These are phyloP conservation scores for Trametes punicea DNA, from an alignment of 768 basidiomycete species.

Conservation along the genomic window DNA sequence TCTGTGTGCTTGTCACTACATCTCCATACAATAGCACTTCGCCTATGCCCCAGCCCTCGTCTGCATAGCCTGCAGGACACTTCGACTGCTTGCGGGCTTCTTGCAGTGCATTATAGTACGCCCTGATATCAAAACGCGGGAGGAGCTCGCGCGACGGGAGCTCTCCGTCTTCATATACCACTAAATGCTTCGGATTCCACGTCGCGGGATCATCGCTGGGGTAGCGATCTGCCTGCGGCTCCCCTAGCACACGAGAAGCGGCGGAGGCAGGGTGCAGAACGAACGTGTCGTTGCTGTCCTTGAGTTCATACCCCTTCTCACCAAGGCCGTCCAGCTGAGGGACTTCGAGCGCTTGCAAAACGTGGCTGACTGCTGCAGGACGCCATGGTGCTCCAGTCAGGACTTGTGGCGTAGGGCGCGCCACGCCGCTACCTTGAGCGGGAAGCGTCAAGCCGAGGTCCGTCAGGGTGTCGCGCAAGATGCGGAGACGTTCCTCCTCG, in stretches of 20 bases:
- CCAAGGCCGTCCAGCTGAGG: conserved; percentile 28
- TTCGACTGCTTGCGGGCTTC: conserved; percentile 31
- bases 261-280: conserved; percentile 46
- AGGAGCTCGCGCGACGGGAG: conserved; percentile 53
- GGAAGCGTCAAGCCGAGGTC: conserved; percentile 44
- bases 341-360: conserved; percentile 36
- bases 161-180: conserved; percentile 45
- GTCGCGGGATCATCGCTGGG: conserved; percentile 30
- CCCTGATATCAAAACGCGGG: conserved; percentile 67
- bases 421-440: neutral
- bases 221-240: conserved; percentile 25
- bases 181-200: conserved; percentile 51
- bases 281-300: conserved; percentile 73
- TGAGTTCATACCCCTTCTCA: conserved; percentile 37
- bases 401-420: conserved; percentile 30
- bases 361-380: conserved; percentile 34
- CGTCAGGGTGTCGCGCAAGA: conserved; percentile 35
- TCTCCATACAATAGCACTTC: conserved; percentile 85
- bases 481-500: conserved; percentile 20
- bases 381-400: conserved; percentile 35
- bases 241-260: conserved; percentile 20
- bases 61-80: conserved; percentile 16
- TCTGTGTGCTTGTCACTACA: conserved; percentile 91
- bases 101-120: conserved; percentile 56
- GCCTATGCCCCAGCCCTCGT: conserved; percentile 55